Base-by-base conservation (phyloP, 1,284 basidiomycete species). In the Moesziomyces antarcticus region DNA sequence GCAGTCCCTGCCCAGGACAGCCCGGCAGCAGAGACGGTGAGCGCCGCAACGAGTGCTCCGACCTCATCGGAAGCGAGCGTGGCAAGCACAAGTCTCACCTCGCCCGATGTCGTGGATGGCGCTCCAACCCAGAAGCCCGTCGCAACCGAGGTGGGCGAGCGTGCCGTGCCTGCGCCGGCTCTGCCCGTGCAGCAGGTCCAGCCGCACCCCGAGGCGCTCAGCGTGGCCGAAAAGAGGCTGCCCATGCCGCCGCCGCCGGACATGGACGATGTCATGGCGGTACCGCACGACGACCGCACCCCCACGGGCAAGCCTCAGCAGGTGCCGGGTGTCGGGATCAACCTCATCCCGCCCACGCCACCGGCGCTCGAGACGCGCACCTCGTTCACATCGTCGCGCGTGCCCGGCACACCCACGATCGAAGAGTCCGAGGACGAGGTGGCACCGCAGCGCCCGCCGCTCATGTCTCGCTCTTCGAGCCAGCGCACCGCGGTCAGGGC, bases 291-390 rank as follows among this genome's bases (percentile, higher is more conserved):
- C n/a, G 68, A 75, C 33, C 63, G 55, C 22, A 78, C 78, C 1
- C 78, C 76, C 7, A 56, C 47, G 2, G 73, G 59, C 45, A 69
- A 73, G 41, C 70, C 70, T 3, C 30, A 45, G 33, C 24, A 43
- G n/a, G 47, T 58, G n/a, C 40, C 57, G 3, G 45, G 46, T 18
- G 64, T 79, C 14, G 79, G 77, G 42, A 65, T 81, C 54, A 80
- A 80, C 30, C 65, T 81, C 45, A 80, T 81, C 33, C 79, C 79
- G 10, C 79, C 79, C 14, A 81, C 79, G 4, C 78, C 79, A 5
- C 79, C 79, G 24, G 78, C 78, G 14, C 33, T 73, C 41, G 78
- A 77, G 44, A 48, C 58, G 18, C 51, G 63, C 30, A 53, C 48
- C 20, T 77, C 75, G 22, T 77, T 49, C 53, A 67, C 65, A 6